phyloP scores from a whole-genome alignment of 2,329 filamentous ascomycete species.

The Penicillium decumbens region DNA sequence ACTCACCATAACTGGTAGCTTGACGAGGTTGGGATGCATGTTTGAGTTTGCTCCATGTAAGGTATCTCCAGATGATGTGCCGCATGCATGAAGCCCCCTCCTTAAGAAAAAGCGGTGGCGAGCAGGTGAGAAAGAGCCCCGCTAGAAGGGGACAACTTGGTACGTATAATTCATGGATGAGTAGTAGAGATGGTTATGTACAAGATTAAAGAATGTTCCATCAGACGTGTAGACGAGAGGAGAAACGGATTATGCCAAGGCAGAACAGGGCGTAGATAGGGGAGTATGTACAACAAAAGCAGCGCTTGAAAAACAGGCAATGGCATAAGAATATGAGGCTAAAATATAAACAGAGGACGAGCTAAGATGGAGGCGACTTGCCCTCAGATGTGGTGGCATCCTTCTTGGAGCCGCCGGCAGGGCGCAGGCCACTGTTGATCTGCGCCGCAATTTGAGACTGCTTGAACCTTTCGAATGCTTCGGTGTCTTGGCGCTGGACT shows the following conservation, averaged over 20 bases:
- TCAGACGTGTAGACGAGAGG: not conserved
- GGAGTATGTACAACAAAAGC: not conserved
- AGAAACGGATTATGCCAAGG: not conserved
- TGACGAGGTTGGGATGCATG: not conserved
- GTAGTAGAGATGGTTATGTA: not conserved
- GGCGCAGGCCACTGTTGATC: constrained; percentile 38
- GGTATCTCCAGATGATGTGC: not conserved
- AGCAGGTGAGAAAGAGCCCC: not conserved
- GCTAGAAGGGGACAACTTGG: not conserved
- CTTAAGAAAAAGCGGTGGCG: not conserved
- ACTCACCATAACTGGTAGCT: not conserved
- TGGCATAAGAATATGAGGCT: not conserved
- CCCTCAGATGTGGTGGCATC: not conserved
- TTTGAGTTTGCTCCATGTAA: not conserved
- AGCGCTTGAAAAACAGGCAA: not conserved
- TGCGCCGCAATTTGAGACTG: constrained; percentile 46
- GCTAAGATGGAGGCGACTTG: constrained; percentile 3
- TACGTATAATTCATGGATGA: not conserved
- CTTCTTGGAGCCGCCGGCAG: not conserved
- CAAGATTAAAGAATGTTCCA: not conserved
- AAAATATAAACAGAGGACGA: not conserved
- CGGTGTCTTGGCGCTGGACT: constrained; percentile 41
- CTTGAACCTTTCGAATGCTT: constrained; percentile 43
- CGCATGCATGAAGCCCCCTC: not conserved
- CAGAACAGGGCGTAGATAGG: not conserved